Evolutionary conservation across 805 yeast genomes (phyloP).

Genomic region (Schwanniomyces vanrijiae): DNA sequence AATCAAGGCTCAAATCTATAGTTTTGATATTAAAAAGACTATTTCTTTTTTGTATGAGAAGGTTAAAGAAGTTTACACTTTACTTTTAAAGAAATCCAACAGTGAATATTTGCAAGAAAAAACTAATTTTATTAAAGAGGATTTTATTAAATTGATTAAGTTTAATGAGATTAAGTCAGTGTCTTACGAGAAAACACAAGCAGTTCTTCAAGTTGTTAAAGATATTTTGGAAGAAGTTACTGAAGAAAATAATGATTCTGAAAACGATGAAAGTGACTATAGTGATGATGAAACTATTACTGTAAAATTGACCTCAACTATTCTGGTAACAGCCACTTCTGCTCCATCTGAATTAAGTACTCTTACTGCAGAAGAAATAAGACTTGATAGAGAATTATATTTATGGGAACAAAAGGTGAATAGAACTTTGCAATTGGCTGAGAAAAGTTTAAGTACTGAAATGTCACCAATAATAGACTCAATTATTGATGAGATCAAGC

Average conservation of each 20-base stretch:
- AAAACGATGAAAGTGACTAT: slow-evolving; percentile 6
- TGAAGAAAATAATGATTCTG: slow-evolving; percentile 2
- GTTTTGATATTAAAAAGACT: background rate
- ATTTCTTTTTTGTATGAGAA: background rate
- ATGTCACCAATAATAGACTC: slow-evolving; percentile 26
- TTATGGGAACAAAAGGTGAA: slow-evolving; percentile 35
- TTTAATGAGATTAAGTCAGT: slow-evolving; percentile 14
- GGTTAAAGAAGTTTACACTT: background rate
- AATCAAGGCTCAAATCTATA: background rate
- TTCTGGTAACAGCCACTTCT: slow-evolving; percentile 15
- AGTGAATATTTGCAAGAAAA: slow-evolving; percentile 16
- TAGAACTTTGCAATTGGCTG: slow-evolving; percentile 34
- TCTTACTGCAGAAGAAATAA: slow-evolving; percentile 2
- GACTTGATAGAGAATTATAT: slow-evolving; percentile 29
- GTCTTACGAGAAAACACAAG: slow-evolving; percentile 5
- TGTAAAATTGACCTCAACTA: slow-evolving; percentile 23
- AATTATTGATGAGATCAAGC: slow-evolving; percentile 23
- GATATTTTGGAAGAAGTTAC: slow-evolving; percentile 19
- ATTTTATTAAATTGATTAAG: slow-evolving; percentile 23
- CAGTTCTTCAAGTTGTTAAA: slow-evolving; percentile 19
- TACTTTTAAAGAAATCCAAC: slow-evolving; percentile 10
- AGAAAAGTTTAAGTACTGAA: slow-evolving; percentile 29
- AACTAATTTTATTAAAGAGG: slow-evolving; percentile 22
- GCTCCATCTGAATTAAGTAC: slow-evolving; percentile 1
- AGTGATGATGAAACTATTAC: slow-evolving; percentile 20